Evolutionary conservation across 1,284 basidiomycete genomes (phyloP).

Genomic region (Cerrena zonata): DNA sequence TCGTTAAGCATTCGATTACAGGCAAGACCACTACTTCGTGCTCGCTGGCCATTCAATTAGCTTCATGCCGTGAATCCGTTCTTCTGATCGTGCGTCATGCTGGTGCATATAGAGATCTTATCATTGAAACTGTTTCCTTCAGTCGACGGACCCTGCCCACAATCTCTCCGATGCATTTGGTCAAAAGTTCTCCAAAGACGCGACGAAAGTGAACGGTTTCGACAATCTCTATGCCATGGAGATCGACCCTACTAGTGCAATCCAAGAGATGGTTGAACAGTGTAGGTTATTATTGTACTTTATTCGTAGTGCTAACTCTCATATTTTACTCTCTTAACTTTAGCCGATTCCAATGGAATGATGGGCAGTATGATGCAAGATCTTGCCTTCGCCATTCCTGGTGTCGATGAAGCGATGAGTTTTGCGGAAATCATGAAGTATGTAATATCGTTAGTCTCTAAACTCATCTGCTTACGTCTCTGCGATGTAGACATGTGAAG

Average conservation of each 20-base stretch:
- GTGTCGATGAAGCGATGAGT: constrained; percentile 99
- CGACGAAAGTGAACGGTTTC: constrained; percentile 98
- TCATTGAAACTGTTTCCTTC: constrained; percentile 5
- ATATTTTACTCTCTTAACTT: background rate
- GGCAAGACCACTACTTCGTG: constrained; percentile 96
- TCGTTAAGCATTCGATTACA: constrained; percentile 23
- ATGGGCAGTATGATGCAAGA: constrained; percentile 99
- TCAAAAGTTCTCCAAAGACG: constrained; percentile 99
- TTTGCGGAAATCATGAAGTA: constrained; percentile 99
- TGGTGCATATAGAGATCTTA: background rate
- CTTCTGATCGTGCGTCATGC: constrained; percentile 74
- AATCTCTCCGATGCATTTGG: constrained; percentile 98
- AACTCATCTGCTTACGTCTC: background rate
- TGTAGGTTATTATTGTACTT: constrained; percentile 49
- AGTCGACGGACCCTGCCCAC: constrained; percentile 99
- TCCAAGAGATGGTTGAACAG: constrained; percentile 98
- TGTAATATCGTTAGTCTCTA: constrained; percentile 22
- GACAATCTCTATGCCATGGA: constrained; percentile 98
- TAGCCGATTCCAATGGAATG: constrained; percentile 87
- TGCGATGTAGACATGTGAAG: constrained; percentile 82
- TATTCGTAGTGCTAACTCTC: constrained; percentile 5
- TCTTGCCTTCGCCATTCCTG: constrained; percentile 96
- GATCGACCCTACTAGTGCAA: constrained; percentile 93
- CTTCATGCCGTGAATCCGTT: constrained; percentile 81
- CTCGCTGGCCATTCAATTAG: constrained; percentile 90